Percentiles rank a stretch among this genome's conserved stretches.
These are phyloP conservation scores for Trichoderma asperellum DNA, from an alignment of 2,329 filamentous ascomycete species.

Conservation along the genomic window DNA sequence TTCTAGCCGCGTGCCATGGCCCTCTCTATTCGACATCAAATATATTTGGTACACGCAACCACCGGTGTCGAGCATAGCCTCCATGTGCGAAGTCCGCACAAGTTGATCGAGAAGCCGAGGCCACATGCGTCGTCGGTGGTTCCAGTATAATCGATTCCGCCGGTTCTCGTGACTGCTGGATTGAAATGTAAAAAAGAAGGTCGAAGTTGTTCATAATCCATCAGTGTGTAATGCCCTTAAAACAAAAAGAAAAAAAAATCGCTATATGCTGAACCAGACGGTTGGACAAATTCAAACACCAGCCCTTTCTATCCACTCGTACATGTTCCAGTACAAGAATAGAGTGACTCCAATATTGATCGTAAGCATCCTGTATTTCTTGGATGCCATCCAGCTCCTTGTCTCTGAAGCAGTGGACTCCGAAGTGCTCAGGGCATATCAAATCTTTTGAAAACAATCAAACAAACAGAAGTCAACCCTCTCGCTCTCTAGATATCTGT, in stretches of 20 bases:
- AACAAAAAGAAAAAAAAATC: constrained; percentile 23
- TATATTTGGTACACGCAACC: constrained; percentile 41
- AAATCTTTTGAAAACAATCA: neutral
- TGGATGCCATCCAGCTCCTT: constrained; percentile 41
- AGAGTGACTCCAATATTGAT: constrained; percentile 31
- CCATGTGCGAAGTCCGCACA: neutral
- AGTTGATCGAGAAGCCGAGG: neutral
- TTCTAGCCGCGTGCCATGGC: constrained; percentile 37
- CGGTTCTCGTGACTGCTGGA: constrained; percentile 36
- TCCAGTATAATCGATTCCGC: constrained; percentile 30
- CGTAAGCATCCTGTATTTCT: constrained; percentile 31
- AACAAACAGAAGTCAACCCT: neutral
- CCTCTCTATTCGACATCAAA: constrained; percentile 38
- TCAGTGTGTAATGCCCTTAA: constrained; percentile 29
- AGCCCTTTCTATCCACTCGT: constrained; percentile 32
- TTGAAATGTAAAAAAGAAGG: constrained; percentile 35
- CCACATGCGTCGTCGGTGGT: neutral
- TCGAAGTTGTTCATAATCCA: constrained; percentile 32
- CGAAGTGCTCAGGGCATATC: neutral
- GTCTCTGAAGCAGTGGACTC: constrained; percentile 31
- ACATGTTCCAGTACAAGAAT: constrained; percentile 35
- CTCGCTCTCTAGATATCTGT: constrained; percentile 53
- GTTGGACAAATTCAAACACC: constrained; percentile 31
- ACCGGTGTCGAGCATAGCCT: constrained; percentile 35
- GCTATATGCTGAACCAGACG: constrained; percentile 20